A percentile compares a stretch with the other conserved stretches of the same genome.
Evolutionary conservation across 2,329 filamentous ascomycete genomes (phyloP).

Genomic region (Xylaria sp.): DNA sequence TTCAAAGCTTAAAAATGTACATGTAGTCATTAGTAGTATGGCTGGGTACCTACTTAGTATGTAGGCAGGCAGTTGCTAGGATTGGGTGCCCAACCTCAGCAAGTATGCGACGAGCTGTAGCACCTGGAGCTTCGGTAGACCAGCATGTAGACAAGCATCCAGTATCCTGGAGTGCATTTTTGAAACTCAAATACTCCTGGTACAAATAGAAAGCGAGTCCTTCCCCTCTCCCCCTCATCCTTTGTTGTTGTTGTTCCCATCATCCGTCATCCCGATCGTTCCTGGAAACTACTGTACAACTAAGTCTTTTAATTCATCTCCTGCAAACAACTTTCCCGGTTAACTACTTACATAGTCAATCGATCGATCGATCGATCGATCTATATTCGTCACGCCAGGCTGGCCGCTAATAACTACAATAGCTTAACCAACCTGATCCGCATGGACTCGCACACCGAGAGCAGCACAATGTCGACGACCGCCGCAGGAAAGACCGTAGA

Average conservation of each 20-base stretch:
- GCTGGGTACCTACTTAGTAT: no score
- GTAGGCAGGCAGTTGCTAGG: no score
- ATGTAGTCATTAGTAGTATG: background rate
- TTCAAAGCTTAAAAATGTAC: background rate
- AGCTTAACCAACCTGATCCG: constrained; percentile 30
- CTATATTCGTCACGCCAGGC: constrained; percentile 4
- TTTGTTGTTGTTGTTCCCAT: no score
- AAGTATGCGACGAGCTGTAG: background rate
- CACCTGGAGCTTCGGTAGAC: background rate
- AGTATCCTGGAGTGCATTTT: constrained; percentile 12
- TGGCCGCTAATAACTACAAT: constrained; percentile 15
- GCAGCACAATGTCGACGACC: constrained; percentile 27
- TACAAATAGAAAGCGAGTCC: constrained; percentile 25
- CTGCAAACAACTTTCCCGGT: background rate
- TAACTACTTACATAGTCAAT: background rate
- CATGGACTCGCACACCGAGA: constrained; percentile 39
- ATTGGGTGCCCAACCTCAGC: no score
- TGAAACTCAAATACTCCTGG: constrained; percentile 25
- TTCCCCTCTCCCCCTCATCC: background rate
- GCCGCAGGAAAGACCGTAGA: constrained; percentile 31
- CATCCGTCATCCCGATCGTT: background rate
- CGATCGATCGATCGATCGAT: background rate
- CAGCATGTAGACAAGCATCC: background rate
- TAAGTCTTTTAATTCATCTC: background rate
- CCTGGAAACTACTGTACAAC: background rate